Evolutionary conservation across 495 filamentous ascomycete genomes (phyloP), one percentile per base, ranked within the genome.

Genomic region (Bryoglossum gracile): DNA sequence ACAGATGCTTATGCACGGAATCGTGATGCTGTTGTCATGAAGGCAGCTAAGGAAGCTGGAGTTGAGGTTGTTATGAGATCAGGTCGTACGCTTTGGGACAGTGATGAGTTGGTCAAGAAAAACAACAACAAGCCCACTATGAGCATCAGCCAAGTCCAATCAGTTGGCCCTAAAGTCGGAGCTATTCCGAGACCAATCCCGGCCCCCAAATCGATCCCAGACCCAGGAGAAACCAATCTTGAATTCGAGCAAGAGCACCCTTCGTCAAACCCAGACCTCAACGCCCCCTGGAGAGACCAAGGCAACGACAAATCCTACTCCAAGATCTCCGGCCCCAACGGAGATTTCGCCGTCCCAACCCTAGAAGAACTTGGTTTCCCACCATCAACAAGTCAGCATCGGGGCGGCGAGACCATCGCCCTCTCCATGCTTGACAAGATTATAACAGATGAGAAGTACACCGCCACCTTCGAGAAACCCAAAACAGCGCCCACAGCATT

Each of bases 401-500:
- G 71, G 6, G 83, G 83, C 9, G 81, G 83, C 14, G 83, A 87
- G 54, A 75, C 67, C 1, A 46, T 71, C 3, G 83, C 79, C 1
- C 65, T 87, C 13, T 49, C 65, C 38, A 57, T 59, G 11, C 65
- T 86, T 6, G 61, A 65, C 8, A 51, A 64, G 0, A 75, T 77
- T 38, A 74, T 82, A 45, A 58, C 67, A 0, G 64, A 86, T 51
- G 69, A 75, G 46, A 66, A 74, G 34, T 86, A 84, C 56, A 77
- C 80, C 0, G 81, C 77, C 8, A 80, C 71, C 11, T 87, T 86
- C 50, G 71, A 77, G 45, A 87, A 87, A 60, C 83, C 83, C 8
- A 75, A 75, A 19, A 85, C 83, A 1, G 82, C 81, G 4, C 83
- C 83, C 0, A 78, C 83, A 11, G 81, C 71, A 0, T 85, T 86